phyloP scores from a whole-genome alignment of 2,329 filamentous ascomycete species.

The Beauveria sp. region DNA sequence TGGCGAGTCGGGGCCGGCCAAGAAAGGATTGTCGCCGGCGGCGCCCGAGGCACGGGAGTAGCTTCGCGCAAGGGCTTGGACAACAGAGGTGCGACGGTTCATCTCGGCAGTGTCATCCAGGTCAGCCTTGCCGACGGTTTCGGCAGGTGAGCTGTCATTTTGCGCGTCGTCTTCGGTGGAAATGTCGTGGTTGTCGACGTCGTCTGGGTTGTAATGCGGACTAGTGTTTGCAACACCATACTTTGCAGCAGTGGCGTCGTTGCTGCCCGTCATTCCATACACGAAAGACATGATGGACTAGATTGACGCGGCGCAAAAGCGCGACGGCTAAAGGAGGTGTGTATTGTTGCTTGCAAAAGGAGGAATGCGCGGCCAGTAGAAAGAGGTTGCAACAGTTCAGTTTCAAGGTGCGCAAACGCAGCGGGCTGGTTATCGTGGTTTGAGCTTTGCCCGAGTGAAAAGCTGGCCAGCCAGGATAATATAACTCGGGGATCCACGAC shows the following conservation, averaged over 20 bases:
- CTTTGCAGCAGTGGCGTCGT: conserved; percentile 40
- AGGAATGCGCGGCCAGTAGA: neutral
- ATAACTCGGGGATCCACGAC: neutral
- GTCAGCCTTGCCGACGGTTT: conserved; percentile 18
- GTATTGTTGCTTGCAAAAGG: neutral
- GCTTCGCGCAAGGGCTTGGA: conserved; percentile 43
- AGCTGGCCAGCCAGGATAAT: neutral
- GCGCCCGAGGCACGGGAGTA: conserved; percentile 38
- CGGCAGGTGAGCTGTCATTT: conserved; percentile 22
- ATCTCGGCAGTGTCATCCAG: conserved; percentile 34
- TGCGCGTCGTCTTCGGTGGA: conserved; percentile 23
- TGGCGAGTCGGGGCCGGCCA: conserved; percentile 34
- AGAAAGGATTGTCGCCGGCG: conserved; percentile 39
- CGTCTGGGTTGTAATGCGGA: conserved; percentile 17
- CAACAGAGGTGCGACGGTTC: conserved; percentile 37
- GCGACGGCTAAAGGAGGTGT: neutral
- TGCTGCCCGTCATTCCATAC: conserved; percentile 35
- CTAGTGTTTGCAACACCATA: conserved; percentile 29
- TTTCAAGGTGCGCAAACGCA: neutral
- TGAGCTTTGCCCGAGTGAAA: neutral
- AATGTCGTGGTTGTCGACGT: conserved; percentile 22
- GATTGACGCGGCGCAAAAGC: neutral
- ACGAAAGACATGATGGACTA: conserved; percentile 32
- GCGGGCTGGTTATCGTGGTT: neutral
- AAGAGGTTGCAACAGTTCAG: neutral